Evolutionary conservation across 805 yeast species (phyloP).

Genomic region (Barnettozyma botsteinii): DNA sequence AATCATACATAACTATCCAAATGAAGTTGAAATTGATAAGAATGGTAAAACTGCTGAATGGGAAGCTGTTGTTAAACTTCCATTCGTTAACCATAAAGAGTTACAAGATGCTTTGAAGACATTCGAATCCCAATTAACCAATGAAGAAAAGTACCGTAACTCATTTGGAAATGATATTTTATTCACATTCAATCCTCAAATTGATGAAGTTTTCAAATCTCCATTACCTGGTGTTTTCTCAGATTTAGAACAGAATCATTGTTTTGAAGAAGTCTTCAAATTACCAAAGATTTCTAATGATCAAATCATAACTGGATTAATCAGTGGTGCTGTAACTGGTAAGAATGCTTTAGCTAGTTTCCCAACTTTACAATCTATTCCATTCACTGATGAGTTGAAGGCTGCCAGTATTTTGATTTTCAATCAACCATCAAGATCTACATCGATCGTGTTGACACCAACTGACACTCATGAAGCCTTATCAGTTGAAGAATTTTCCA

Average conservation of each 20-base stretch:
- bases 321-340: slow-evolving; percentile 65
- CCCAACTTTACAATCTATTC: slow-evolving; percentile 73
- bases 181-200: slow-evolving; percentile 74
- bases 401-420: slow-evolving; percentile 69
- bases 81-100: slow-evolving; percentile 83
- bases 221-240: slow-evolving; percentile 73
- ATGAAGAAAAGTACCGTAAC: slow-evolving; percentile 73
- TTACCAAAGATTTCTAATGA: slow-evolving; percentile 42
- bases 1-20: slow-evolving; percentile 88
- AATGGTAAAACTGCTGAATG: slow-evolving; percentile 95
- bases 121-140: slow-evolving; percentile 50
- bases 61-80: slow-evolving; percentile 94
- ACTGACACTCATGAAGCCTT: slow-evolving; percentile 49
- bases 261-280: slow-evolving; percentile 54
- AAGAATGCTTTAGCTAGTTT: slow-evolving; percentile 78
- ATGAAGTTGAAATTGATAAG: slow-evolving; percentile 78
- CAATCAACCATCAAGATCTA: slow-evolving; percentile 78
- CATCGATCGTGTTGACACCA: slow-evolving; percentile 66
- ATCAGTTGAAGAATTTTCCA: slow-evolving; percentile 59
- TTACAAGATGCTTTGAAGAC: slow-evolving; percentile 70
- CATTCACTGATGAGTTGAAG: slow-evolving; percentile 48
- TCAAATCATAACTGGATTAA: slow-evolving; percentile 47
- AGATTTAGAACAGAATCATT: slow-evolving; percentile 74
- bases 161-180: slow-evolving; percentile 62
- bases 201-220: slow-evolving; percentile 57